phyloP scores from a whole-genome alignment of 2,329 filamentous ascomycete genomes.

The Dactylellina drechsleri region DNA sequence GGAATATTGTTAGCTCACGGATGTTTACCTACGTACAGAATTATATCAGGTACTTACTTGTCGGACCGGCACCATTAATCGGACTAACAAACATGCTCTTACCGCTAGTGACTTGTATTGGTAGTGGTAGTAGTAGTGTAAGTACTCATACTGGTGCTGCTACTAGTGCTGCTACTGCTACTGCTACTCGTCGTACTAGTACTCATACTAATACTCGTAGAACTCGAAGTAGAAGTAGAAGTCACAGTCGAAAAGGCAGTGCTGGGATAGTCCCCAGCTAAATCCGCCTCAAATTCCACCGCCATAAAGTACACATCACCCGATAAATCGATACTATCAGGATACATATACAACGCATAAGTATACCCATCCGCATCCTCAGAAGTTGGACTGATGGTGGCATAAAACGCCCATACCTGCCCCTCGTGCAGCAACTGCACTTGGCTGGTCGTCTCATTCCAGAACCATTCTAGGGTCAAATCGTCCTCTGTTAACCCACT shows the following conservation, averaged over 20 bases:
- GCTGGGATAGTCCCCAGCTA: neutral
- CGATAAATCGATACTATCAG: conserved; percentile 2
- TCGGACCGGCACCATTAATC: too few species aligned
- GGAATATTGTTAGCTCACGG: too few species aligned
- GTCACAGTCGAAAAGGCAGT: neutral
- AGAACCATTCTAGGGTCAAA: conserved; percentile 11
- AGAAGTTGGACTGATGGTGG: neutral
- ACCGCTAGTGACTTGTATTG: too few species aligned
- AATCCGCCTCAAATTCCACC: neutral
- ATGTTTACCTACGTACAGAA: too few species aligned
- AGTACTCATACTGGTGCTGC: too few species aligned
- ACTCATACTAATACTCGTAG: conserved; percentile 11
- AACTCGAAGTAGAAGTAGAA: neutral
- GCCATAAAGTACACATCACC: neutral
- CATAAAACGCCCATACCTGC: neutral
- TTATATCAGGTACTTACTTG: too few species aligned
- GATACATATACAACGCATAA: conserved; percentile 31
- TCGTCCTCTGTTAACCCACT: neutral
- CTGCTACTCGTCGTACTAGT: conserved; percentile 5
- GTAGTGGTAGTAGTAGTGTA: too few species aligned
- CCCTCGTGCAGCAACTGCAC: neutral
- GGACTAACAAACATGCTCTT: too few species aligned
- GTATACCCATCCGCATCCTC: neutral
- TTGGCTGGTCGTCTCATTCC: conserved; percentile 19
- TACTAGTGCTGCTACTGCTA: too few species aligned